Evolutionary conservation across 257 asterid species (phyloP), one percentile per base, ranked within the genome.

Genomic region (Ilex aquifolium): DNA sequence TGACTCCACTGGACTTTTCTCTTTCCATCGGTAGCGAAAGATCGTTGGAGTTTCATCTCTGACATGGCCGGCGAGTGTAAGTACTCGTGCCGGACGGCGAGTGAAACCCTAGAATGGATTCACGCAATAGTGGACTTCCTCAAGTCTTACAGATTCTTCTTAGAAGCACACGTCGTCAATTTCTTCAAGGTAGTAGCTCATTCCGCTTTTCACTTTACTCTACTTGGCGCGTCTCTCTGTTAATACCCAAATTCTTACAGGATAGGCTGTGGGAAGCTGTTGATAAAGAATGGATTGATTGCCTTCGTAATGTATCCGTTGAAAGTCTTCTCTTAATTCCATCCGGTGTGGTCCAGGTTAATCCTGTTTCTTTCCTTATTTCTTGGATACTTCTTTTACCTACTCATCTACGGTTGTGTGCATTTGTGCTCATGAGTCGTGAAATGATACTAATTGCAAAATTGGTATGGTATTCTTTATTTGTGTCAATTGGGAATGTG

Each of bases 221-320:
- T 56, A 63, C 42, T 15, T 21, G 27, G 27, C 27, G 27, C 27
- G 27, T 21, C 27, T 21, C 27, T 21, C 27, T 21, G 27, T 21
- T 21, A 21, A 21, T 21, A 21, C 36, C 53, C 9, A 11, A 65
- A 30, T 63, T 16, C 48, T 71, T 52, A 65, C 85, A 87, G 88
- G 95, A 88, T 76, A 82, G 80, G 44, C 80, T 86, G 31, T 91
- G 96, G 96, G 92, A 83, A 80, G 76, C 87, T 40, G 90, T 91
- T 52, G 90, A 88, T 76, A 66, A 72, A 52, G 87, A 88, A 59
- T 91, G 98, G 96, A 81, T 86, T 80, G 79, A 88, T 72, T 91
- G 95, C 72, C 74, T 91, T 71, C 75, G 82, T 40, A 72, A 69
- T 27, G 96, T 84, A 74, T 76, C 82, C 3, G 81, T 80, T 48